A percentile compares a stretch with the other conserved stretches of the same genome.
Conservation (phyloP, 2,329 filamentous ascomycete genomes). For the Rhynchosporium secalis region DNA sequence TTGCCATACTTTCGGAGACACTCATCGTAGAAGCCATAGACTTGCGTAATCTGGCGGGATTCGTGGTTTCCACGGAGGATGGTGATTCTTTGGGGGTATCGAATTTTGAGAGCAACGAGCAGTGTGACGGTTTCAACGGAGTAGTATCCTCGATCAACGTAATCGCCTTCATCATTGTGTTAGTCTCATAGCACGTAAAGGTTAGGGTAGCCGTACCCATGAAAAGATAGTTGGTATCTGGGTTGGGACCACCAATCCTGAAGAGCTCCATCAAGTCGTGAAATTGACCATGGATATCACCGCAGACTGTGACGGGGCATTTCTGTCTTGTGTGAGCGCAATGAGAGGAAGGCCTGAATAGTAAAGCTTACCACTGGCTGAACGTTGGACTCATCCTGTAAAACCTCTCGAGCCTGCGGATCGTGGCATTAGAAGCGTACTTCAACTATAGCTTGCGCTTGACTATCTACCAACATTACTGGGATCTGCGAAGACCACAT, state of each 20-base stretch:
- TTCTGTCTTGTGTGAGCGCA: constrained; percentile 56
- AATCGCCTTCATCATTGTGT: constrained; percentile 67
- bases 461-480: constrained; percentile 17
- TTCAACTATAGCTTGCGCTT: constrained; percentile 8
- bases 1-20: constrained; percentile 99
- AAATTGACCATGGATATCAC: constrained; percentile 98
- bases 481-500: constrained; percentile 42
- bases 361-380: constrained; percentile 82
- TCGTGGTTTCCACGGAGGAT: constrained; percentile 99
- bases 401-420: constrained; percentile 84
- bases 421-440: constrained; percentile 26
- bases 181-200: constrained; percentile 20
- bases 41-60: constrained; percentile 97
- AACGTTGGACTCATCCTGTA: constrained; percentile 97
- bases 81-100: constrained; percentile 96
- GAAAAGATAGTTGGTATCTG: constrained; percentile 98
- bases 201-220: constrained; percentile 78
- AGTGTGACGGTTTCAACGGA: constrained; percentile 97
- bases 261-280: constrained; percentile 99
- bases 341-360: constrained; percentile 4
- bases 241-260: constrained; percentile 96
- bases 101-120: constrained; percentile 94
- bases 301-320: constrained; percentile 98
- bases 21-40: constrained; percentile 99
- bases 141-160: constrained; percentile 98